Evolutionary conservation across 768 basidiomycete genomes (phyloP), one percentile per base, ranked within the genome.

Genomic region (Suillus subaureus): DNA sequence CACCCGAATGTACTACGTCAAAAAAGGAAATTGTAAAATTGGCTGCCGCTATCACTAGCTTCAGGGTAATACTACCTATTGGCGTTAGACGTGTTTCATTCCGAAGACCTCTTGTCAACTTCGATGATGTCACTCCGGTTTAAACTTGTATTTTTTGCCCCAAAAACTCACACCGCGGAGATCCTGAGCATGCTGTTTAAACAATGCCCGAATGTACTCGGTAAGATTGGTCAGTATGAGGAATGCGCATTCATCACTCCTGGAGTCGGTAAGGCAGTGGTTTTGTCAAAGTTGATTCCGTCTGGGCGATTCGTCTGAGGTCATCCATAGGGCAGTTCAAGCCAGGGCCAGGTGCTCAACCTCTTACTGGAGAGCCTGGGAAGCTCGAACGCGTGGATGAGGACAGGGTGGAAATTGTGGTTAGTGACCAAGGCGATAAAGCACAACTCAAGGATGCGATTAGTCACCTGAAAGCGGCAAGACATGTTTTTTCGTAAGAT

Each of bases 91-190:
- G 33, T 57, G 56, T 26, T 57, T 33, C 35, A 37, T 39, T 57
- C 49, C 21, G 39, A 60, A 26, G 23, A 26, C 28, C 40, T 4
- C 62, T 61, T 78, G 75, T 64, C 71, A 67, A 70, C 66, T 68
- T 58, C 63, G 33, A 56, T 65, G 26, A 60, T 40, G 62, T 42
- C 64, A 42, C 28, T 66, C 21, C 71, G 75, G 28, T 87, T 82
- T 75, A 86, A 86, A 71, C 79, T 87, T 47, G 79, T 86, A 8
- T 87, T 87, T 72, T 87, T 86, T 70, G 71, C 79, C 55, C 85
- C 86, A 6, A 74, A 74, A 8, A 61, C 78, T 6, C 74, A 75
- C 64, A 87, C 85, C 0, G 73, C 74, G 35, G 66, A 65, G 6
- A 77, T 83, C 58, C 73, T 86, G n/a, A 72, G 78, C 56, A 80